Evolutionary conservation across 2,329 filamentous ascomycete species (phyloP).

Genomic region (Ceratocystis huliohia): DNA sequence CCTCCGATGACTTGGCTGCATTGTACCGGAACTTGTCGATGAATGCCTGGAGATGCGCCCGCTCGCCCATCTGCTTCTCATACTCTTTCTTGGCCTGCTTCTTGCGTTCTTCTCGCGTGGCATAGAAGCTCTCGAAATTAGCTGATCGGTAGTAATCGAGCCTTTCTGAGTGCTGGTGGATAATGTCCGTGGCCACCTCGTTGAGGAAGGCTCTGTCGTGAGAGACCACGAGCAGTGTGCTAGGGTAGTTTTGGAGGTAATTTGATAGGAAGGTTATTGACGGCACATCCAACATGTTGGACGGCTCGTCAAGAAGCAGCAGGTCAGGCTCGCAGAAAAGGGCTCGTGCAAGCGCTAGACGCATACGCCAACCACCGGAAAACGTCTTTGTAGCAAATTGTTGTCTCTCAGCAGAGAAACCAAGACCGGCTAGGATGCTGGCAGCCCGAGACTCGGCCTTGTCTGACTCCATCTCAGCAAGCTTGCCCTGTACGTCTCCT

Average conservation of each 20-base stretch:
- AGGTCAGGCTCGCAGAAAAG: constrained; percentile 97
- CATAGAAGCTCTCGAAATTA: constrained; percentile 96
- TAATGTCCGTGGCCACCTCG: constrained; percentile 97
- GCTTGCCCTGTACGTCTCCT: constrained; percentile 78
- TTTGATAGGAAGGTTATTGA: constrained; percentile 96
- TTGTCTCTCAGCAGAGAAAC: constrained; percentile 87
- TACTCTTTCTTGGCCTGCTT: constrained; percentile 97
- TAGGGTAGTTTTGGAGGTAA: constrained; percentile 87
- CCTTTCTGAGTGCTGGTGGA: constrained; percentile 93
- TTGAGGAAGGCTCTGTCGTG: constrained; percentile 99
- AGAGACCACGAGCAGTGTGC: constrained; percentile 88
- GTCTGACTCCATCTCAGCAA: constrained; percentile 97
- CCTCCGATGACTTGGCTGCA: constrained; percentile 94
- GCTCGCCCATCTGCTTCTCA: constrained; percentile 91
- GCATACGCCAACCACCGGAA: constrained; percentile 99
- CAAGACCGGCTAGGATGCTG: constrained; percentile 90
- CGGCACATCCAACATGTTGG: constrained; percentile 99
- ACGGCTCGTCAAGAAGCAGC: constrained; percentile 93
- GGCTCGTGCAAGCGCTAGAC: constrained; percentile 82
- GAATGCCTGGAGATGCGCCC: constrained; percentile 89
- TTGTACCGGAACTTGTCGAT: constrained; percentile 99
- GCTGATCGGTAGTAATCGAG: constrained; percentile 97
- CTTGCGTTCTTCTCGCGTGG: constrained; percentile 89
- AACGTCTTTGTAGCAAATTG: constrained; percentile 93
- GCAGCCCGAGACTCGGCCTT: constrained; percentile 92